A percentile compares a stretch with the other conserved stretches of the same genome.
phyloP scores from a whole-genome alignment of 2,329 filamentous ascomycete species.

The Cercospora sp. region DNA sequence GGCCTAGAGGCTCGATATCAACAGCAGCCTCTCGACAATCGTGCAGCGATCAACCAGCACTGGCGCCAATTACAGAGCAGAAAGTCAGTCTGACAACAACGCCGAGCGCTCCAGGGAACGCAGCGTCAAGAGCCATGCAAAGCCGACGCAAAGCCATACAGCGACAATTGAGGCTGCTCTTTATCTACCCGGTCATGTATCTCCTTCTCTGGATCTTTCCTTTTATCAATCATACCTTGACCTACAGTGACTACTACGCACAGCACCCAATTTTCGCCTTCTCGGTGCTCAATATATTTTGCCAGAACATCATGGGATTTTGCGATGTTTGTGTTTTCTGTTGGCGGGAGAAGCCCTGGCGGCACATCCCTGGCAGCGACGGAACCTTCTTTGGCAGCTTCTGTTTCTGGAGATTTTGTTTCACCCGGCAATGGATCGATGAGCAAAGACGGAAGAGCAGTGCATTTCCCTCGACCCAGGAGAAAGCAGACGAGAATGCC shows the following conservation, averaged over 20 bases:
- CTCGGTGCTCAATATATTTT: slow-evolving; percentile 57
- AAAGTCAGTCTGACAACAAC: slow-evolving; percentile 12
- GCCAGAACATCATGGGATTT: slow-evolving; percentile 64
- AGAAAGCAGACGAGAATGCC: slow-evolving; percentile 4
- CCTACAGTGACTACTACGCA: slow-evolving; percentile 57
- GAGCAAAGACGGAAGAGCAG: slow-evolving; percentile 22
- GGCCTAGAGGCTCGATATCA: slow-evolving; percentile 30
- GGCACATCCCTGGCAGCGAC: slow-evolving; percentile 51
- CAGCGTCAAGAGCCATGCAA: slow-evolving; percentile 22
- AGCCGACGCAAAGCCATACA: slow-evolving; percentile 25
- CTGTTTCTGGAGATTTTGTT: slow-evolving; percentile 36
- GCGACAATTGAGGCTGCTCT: slow-evolving; percentile 68
- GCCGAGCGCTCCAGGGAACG: slow-evolving; percentile 14
- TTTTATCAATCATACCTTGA: slow-evolving; percentile 64
- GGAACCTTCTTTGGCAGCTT: slow-evolving; percentile 47
- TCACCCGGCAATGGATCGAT: slow-evolving; percentile 13
- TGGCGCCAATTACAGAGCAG: slow-evolving; percentile 33
- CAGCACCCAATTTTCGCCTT: slow-evolving; percentile 59
- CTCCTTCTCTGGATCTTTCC: slow-evolving; percentile 71
- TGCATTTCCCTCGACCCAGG: slow-evolving; percentile 1
- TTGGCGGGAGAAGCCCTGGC: slow-evolving; percentile 71
- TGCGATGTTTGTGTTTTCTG: slow-evolving; percentile 70
- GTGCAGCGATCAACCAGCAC: slow-evolving; percentile 18
- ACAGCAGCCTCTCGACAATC: slow-evolving; percentile 28
- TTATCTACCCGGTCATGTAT: slow-evolving; percentile 75